Base-by-base conservation (phyloP, 2,329 filamentous ascomycete genomes). In the Colletotrichum eleusines region DNA sequence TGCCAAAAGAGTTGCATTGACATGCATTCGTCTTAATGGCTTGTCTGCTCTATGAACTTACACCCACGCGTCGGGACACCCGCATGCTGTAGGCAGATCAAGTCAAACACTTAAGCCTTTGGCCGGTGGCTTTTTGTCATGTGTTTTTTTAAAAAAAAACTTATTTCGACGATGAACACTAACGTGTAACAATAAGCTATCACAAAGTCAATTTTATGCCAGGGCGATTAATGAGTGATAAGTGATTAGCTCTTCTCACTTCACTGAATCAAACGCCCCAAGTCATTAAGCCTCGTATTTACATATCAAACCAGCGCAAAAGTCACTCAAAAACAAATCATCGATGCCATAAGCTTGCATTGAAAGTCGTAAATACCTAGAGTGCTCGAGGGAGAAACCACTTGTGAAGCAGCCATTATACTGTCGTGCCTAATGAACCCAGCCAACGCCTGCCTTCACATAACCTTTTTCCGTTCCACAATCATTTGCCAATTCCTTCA, bases 371-470 rank as follows among this genome's bases (percentile, higher is more conserved):
- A 51, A 48, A 46, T 63, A 69, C 44, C 58, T 71, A 71, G 58
- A 63, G 64, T 58, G 57, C 44, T 40, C 38, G n/a, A 50, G 35
- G 26, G 46, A 28, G 44, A 38, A 59, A 31, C 46, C 18, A 55
- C 51, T 14, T 48, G 63, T 40, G 59, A 33, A 31, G 63, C 68
- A 69, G 40, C 60, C 69, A 69, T 63, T 35, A 63, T 44, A 48
- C 46, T 59, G 31, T 69, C 53, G 59, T 63, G 59, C 65, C 40
- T 63, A 71, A 63, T 55, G 16, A 71, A 71, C 31, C 69, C 69
- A 58, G 46, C 65, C 59, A 71, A 71, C 69, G 69, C 69, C 69
- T 69, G 26, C 14, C 69, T 23, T 59, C 46, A 28, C 48, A 26
- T 48, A 40, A 35, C 53, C 35, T 69, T 71, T 71, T 63, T 48